Conservation (phyloP, 139 green algal genomes). For the Coelastrella sp. region DNA sequence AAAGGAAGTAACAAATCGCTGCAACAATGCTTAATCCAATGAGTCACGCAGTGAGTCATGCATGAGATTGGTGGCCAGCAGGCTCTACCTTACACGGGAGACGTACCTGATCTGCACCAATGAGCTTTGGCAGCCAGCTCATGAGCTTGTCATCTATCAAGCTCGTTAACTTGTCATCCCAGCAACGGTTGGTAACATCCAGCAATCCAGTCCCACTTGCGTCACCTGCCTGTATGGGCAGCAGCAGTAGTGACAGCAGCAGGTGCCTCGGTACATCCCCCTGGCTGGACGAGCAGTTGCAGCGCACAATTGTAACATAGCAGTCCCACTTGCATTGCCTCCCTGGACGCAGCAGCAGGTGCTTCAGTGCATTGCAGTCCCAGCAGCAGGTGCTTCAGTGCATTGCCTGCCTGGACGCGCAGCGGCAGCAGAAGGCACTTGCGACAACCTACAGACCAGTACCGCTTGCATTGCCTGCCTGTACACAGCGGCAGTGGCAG, state of each 20-base stretch:
- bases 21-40: neutral
- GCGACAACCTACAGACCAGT: too few species aligned
- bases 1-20: too few species aligned
- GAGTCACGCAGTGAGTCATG: neutral
- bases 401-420: too few species aligned
- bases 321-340: too few species aligned
- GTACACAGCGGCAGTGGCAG: too few species aligned
- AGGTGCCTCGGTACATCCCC: neutral
- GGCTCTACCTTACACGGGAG: neutral
- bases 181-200: conserved; percentile 66
- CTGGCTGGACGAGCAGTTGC: neutral
- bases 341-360: too few species aligned
- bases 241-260: neutral
- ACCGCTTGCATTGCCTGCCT: too few species aligned
- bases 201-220: conserved; percentile 84
- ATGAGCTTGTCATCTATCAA: conserved; percentile 65
- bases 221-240: conserved; percentile 67
- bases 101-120: conserved; percentile 70
- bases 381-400: too few species aligned
- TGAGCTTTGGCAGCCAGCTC: conserved; percentile 68
- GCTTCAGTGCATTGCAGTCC: too few species aligned
- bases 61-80: too few species aligned
- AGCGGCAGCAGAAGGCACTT: too few species aligned
- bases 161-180: conserved; percentile 57
- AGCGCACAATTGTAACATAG: too few species aligned